Evolutionary conservation across 371 early-diverging fungal genomes (phyloP), one percentile per base, ranked within the genome.

Genomic region (Cokeromyces recurvatus): DNA sequence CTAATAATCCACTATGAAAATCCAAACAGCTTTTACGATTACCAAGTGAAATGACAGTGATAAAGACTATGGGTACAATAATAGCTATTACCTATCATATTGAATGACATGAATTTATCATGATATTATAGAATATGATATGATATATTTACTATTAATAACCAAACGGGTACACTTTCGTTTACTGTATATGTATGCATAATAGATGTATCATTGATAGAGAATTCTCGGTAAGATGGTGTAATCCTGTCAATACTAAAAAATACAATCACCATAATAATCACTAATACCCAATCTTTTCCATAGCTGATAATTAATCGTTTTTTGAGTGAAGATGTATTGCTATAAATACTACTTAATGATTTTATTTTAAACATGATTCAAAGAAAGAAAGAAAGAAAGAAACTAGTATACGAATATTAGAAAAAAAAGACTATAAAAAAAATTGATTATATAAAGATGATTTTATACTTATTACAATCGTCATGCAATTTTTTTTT

Each of bases 181-280:
- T 82, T 55, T 20, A 68, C 73, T 40, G 79, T 68, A 52, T 82
- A 71, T 2, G 84, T 80, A 57, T 75, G 79, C 62, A 74, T 73
- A 38, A 90, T 82, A 9, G 81, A 74, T 29, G 68, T 79, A 61
- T 90, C 86, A 4, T 69, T 64, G 20, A 88, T 64, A 12, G 85
- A 85, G 61, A 90, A 88, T 44, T 74, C 64, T 39, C 89, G 78
- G 43, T 80, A 81, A 63, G 74, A 87, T 1, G 90, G 89, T 15
- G 75, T 59, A 17, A 87, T 55, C 21, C 57, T 57, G 43, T 85
- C 82, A 38, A 89, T 64, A 34, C 68, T 57, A 24, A 68, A 77
- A 56, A 82, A 86, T 17, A 66, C 68, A 6, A 54, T 59, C 0
- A 77, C 66, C 75, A 88, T 81, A 12, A 79, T 48, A 1, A 81